phyloP scores from a whole-genome alignment of 352 stramenopile genomes.

The Phytophthora sp. region DNA sequence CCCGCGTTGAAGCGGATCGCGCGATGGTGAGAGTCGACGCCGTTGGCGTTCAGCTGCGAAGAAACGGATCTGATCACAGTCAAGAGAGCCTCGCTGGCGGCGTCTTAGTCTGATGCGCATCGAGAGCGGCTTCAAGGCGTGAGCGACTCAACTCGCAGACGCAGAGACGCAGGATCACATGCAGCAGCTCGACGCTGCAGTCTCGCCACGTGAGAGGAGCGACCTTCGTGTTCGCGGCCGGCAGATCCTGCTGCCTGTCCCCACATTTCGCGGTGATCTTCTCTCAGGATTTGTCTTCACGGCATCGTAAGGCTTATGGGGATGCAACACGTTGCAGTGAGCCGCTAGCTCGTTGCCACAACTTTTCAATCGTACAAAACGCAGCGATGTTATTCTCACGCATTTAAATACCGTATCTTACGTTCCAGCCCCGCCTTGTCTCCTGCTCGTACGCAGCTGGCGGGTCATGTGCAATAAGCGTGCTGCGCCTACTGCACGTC shows the following conservation, averaged over 20 bases:
- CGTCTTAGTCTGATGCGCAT: background rate
- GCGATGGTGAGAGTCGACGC: slow-evolving; percentile 15
- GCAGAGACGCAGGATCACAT: no score
- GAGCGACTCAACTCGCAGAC: no score
- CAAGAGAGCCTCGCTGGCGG: slow-evolving; percentile 1
- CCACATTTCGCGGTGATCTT: slow-evolving; percentile 4
- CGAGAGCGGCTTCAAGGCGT: no score
- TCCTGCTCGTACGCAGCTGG: slow-evolving; percentile 1
- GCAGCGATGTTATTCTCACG: slow-evolving; percentile 17
- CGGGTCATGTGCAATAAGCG: background rate
- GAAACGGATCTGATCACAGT: slow-evolving; percentile 28
- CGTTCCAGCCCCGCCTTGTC: background rate
- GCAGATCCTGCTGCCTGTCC: background rate
- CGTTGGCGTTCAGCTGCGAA: slow-evolving; percentile 15
- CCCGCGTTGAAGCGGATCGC: slow-evolving; percentile 4
- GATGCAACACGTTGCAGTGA: background rate
- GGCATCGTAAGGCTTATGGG: slow-evolving; percentile 14
- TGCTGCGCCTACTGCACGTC: slow-evolving; percentile 25
- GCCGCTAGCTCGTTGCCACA: background rate
- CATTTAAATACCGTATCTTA: slow-evolving; percentile 28
- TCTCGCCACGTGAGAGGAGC: no score
- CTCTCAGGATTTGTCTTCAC: slow-evolving; percentile 27
- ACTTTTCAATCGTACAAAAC: background rate
- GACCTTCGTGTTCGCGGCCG: no score
- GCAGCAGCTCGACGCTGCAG: no score